Conservation (phyloP, 164 flowering plant genomes). For the Amborella trichopoda region DNA sequence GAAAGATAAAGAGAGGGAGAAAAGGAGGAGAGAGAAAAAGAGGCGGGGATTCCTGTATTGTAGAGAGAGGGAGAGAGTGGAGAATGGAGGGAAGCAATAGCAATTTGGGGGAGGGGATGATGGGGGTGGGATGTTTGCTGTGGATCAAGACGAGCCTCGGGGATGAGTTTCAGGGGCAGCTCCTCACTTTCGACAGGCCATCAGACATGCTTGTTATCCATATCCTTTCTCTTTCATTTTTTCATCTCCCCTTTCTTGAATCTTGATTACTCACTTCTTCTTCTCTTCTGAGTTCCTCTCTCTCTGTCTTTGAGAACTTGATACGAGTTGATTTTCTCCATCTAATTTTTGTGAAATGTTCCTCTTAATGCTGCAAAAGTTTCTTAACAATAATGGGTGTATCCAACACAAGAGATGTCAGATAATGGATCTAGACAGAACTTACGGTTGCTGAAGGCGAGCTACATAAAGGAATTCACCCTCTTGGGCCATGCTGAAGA, state of each 20-base stretch:
- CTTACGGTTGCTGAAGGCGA: conserved; percentile 65
- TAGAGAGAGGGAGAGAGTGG: too few relatives aligned
- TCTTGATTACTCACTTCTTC: not conserved
- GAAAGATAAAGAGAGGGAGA: too few relatives aligned
- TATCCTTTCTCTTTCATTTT: conserved; percentile 39
- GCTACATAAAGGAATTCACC: conserved; percentile 59
- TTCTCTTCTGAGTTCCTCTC: not conserved
- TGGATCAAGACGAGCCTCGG: conserved; percentile 70
- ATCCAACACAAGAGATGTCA: conserved; percentile 59
- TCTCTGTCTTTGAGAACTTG: not conserved
- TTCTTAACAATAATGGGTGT: conserved; percentile 18
- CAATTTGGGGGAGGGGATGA: too few relatives aligned
- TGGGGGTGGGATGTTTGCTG: conserved; percentile 62
- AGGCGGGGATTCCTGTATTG: too few relatives aligned
- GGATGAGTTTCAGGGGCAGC: conserved; percentile 71
- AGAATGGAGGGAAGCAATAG: too few relatives aligned
- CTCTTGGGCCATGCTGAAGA: conserved; percentile 67
- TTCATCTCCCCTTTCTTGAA: not conserved
- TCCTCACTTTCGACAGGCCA: conserved; percentile 63
- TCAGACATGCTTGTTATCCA: conserved; percentile 89
- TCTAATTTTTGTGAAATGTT: not conserved
- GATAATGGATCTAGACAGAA: conserved; percentile 42
- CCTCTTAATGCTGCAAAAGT: not conserved
- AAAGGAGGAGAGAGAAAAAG: too few relatives aligned
- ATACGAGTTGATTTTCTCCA: not conserved